phyloP scores from a whole-genome alignment of 208 protist genomes.

The Leishmania arabica region DNA sequence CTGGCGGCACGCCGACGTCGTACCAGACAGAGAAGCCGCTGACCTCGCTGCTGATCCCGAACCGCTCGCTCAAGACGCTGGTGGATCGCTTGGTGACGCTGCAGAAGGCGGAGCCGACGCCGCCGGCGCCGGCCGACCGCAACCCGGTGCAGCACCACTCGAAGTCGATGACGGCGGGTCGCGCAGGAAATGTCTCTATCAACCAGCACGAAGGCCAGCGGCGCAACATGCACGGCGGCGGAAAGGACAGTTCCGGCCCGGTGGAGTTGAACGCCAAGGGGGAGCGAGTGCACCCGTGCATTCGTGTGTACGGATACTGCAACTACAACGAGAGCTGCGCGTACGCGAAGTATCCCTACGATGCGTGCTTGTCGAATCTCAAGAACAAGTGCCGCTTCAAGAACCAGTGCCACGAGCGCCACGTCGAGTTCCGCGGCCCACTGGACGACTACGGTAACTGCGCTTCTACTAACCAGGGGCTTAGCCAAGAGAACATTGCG shows the following conservation, averaged over 20 bases:
- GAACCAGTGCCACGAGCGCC: conserved; percentile 85
- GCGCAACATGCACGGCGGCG: conserved; percentile 22
- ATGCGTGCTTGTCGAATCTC: conserved; percentile 87
- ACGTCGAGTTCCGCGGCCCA: conserved; percentile 82
- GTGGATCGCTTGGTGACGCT: conserved; percentile 61
- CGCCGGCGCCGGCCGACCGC: conserved; percentile 3
- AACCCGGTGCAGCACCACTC: conserved; percentile 11
- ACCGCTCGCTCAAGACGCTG: conserved; percentile 79
- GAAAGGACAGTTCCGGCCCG: conserved; percentile 22
- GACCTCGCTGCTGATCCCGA: conserved; percentile 74
- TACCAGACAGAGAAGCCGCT: conserved; percentile 71
- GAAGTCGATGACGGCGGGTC: conserved; percentile 3
- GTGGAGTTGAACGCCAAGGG: conserved; percentile 54
- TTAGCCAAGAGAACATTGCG: background rate
- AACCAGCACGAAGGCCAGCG: conserved; percentile 15
- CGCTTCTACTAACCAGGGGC: conserved; percentile 11
- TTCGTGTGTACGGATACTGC: conserved; percentile 89
- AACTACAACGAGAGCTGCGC: conserved; percentile 88
- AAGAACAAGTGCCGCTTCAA: conserved; percentile 91
- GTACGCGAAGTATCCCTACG: conserved; percentile 89
- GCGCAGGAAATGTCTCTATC: background rate
- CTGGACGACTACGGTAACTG: conserved; percentile 56
- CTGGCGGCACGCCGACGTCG: conserved; percentile 61
- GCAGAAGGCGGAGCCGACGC: conserved; percentile 29
- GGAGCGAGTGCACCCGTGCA: conserved; percentile 84